Evolutionary conservation across 2,329 filamentous ascomycete genomes (phyloP).

Genomic region (Tolypocladium cylindrosporum): DNA sequence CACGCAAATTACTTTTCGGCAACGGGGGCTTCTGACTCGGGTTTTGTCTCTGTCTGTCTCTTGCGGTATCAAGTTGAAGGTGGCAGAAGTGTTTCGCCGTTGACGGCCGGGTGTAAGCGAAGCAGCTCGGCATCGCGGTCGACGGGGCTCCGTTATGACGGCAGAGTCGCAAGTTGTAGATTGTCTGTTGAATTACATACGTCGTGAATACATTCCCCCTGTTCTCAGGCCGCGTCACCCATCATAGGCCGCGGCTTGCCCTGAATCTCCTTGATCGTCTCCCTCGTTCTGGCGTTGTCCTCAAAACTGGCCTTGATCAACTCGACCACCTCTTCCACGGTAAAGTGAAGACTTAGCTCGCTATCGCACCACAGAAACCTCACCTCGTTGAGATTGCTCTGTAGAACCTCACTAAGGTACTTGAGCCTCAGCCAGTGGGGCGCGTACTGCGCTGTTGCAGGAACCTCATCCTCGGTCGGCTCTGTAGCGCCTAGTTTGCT

Average conservation of each 20-base stretch:
- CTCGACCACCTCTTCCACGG: slow-evolving; percentile 50
- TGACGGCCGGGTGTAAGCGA: too few relatives aligned
- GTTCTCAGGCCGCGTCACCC: background rate
- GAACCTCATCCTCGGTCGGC: slow-evolving; percentile 29
- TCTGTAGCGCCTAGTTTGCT: slow-evolving; percentile 21
- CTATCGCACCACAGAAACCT: slow-evolving; percentile 55
- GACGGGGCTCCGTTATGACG: background rate
- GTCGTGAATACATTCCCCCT: background rate
- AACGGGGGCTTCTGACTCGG: background rate
- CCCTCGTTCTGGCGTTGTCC: slow-evolving; percentile 47
- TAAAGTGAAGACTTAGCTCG: slow-evolving; percentile 55
- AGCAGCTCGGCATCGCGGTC: background rate
- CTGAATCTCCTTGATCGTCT: slow-evolving; percentile 48
- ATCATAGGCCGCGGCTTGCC: slow-evolving; percentile 33
- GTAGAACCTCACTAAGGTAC: slow-evolving; percentile 53
- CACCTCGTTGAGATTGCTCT: slow-evolving; percentile 56
- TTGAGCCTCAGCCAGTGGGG: slow-evolving; percentile 53
- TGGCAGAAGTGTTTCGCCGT: background rate
- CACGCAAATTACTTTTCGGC: too few relatives aligned
- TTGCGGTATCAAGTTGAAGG: background rate
- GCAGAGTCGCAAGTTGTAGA: background rate
- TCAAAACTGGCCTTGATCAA: slow-evolving; percentile 55
- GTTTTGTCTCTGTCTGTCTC: background rate
- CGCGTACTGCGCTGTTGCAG: slow-evolving; percentile 50
- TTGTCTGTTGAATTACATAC: background rate